These are phyloP conservation scores for Elaeagnus macrophylla DNA, from an alignment of 306 rosid genomes.

Conservation along the genomic window DNA sequence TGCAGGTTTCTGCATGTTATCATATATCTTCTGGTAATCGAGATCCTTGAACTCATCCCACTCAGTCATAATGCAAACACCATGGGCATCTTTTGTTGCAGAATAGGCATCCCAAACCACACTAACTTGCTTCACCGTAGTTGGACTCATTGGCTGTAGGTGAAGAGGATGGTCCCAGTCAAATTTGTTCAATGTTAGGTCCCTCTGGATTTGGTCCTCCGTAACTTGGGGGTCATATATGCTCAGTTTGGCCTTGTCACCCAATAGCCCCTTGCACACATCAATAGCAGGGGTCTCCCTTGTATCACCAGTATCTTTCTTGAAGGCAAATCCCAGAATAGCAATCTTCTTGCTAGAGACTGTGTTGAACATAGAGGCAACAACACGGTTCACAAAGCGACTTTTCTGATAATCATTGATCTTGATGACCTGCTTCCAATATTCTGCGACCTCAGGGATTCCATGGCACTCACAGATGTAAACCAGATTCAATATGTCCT, in stretches of 20 bases:
- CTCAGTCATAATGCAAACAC: constrained; percentile 74
- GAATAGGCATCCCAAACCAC: constrained; percentile 83
- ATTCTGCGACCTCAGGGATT: constrained; percentile 93
- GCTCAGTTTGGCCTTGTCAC: constrained; percentile 72
- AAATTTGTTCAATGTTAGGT: constrained; percentile 66
- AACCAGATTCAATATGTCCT: constrained; percentile 79
- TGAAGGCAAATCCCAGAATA: constrained; percentile 86
- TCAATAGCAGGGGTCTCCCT: constrained; percentile 92
- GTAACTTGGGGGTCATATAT: constrained; percentile 80
- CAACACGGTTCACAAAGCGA: constrained; percentile 87
- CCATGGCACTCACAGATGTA: constrained; percentile 95
- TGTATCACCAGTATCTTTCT: constrained; percentile 91
- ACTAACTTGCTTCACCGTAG: constrained; percentile 68
- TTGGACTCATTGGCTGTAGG: constrained; percentile 70
- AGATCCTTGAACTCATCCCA: constrained; percentile 84
- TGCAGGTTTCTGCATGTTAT: constrained; percentile 46
- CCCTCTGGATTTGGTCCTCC: constrained; percentile 87
- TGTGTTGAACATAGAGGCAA: constrained; percentile 87
- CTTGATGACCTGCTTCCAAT: constrained; percentile 98
- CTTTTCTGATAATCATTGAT: constrained; percentile 85
- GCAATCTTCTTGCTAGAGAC: constrained; percentile 77
- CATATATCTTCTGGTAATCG: no score
- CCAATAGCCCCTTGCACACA: constrained; percentile 81
- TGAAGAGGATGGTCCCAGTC: constrained; percentile 95
- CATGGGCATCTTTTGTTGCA: constrained; percentile 82